These are phyloP conservation scores for Xylaria sp. DNA, from an alignment of 2,329 filamentous ascomycete species.

Conservation along the genomic window DNA sequence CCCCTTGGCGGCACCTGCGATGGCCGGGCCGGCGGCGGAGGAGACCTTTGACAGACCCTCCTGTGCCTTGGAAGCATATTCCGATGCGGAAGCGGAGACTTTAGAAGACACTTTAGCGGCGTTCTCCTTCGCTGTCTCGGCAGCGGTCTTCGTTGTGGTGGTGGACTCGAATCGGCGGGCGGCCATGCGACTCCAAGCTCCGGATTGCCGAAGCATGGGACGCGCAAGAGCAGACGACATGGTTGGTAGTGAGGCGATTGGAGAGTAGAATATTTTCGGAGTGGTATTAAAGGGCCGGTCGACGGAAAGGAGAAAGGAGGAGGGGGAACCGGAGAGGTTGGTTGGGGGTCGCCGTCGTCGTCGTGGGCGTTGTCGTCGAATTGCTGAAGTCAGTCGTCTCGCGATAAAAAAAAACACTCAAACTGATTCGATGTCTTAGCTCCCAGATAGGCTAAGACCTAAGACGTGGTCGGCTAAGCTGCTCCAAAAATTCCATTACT, in stretches of 20 bases:
- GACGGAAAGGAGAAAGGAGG: conserved; percentile 10
- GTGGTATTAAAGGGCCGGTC: conserved; percentile 17
- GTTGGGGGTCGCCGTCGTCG: conserved; percentile 35
- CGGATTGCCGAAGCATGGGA: conserved; percentile 51
- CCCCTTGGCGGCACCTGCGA: conserved; percentile 77
- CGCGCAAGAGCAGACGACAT: conserved; percentile 50
- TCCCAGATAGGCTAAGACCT: conserved; percentile 4
- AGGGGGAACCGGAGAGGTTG: conserved; percentile 3
- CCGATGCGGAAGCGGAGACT: conserved; percentile 56
- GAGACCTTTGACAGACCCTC: conserved; percentile 86
- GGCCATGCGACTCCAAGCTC: conserved; percentile 56
- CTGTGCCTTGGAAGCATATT: conserved; percentile 73
- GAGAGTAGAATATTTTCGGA: conserved; percentile 17
- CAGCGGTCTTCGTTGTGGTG: conserved; percentile 53
- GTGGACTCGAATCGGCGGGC: conserved; percentile 72
- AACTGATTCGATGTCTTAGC: conserved; percentile 40
- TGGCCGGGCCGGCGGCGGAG: conserved; percentile 80
- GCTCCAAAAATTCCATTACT: conserved; percentile 42
- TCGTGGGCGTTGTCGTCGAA: conserved; percentile 38
- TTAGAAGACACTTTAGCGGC: conserved; percentile 53
- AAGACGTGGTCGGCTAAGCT: conserved; percentile 39
- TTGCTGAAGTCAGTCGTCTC: conserved; percentile 45
- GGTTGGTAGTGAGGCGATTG: conserved; percentile 37
- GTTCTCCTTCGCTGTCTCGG: conserved; percentile 50
- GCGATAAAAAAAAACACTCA: conserved; percentile 60